Evolutionary conservation across 345 rosid genomes (phyloP).

Genomic region (Pelargonium nanum): DNA sequence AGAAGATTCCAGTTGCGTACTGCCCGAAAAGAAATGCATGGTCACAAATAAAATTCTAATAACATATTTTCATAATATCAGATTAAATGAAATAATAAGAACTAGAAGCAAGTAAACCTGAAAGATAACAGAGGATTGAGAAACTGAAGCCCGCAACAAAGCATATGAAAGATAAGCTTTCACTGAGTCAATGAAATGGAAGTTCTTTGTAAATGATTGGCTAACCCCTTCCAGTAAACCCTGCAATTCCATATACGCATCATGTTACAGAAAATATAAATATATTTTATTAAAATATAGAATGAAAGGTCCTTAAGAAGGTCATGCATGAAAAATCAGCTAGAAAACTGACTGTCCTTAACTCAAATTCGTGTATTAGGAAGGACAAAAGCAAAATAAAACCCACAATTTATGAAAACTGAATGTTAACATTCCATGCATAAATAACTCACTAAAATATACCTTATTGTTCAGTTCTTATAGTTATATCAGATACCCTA

Average conservation of each 20-base stretch:
- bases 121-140: slow-evolving; percentile 79
- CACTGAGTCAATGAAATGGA: slow-evolving; percentile 95
- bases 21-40: slow-evolving; percentile 35
- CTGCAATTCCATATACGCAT: slow-evolving; percentile 31
- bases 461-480: too few relatives aligned
- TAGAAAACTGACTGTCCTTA: too few relatives aligned
- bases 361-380: too few relatives aligned
- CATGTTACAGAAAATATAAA: background rate
- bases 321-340: too few relatives aligned
- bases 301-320: too few relatives aligned
- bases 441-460: too few relatives aligned
- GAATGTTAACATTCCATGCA: too few relatives aligned
- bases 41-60: slow-evolving; percentile 5
- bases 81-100: slow-evolving; percentile 10
- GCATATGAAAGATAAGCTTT: slow-evolving; percentile 97
- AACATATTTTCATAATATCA: slow-evolving; percentile 9
- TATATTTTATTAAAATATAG: too few relatives aligned
- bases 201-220: slow-evolving; percentile 84
- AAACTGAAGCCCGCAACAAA: slow-evolving; percentile 88
- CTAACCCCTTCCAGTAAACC: slow-evolving; percentile 91
- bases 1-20: slow-evolving; percentile 96
- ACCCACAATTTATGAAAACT: too few relatives aligned
- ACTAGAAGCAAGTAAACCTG: slow-evolving; percentile 44
- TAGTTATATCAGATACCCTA: background rate
- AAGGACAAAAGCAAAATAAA: too few relatives aligned